phyloP scores from a whole-genome alignment of 2,329 filamentous ascomycete species.

The Penicillium sumatraense region DNA sequence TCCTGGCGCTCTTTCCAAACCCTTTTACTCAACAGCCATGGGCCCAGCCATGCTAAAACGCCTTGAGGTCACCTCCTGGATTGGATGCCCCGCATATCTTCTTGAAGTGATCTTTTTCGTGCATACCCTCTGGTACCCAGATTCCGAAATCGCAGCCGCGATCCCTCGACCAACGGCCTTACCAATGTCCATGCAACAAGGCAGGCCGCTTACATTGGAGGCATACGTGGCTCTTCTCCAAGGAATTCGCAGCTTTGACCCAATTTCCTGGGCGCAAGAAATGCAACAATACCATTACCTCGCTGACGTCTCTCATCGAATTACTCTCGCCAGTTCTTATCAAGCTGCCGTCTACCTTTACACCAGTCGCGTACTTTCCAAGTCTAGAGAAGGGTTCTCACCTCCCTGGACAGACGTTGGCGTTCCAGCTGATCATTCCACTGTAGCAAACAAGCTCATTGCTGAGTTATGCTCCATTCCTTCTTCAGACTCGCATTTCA shows the following conservation, averaged over 20 bases:
- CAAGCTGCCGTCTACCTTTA: conserved; percentile 47
- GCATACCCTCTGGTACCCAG: conserved; percentile 42
- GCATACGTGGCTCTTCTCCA: conserved; percentile 38
- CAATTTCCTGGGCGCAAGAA: conserved; percentile 41
- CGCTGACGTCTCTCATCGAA: conserved; percentile 50
- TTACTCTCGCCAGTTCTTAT: conserved; percentile 51
- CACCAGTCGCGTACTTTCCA: conserved; percentile 43
- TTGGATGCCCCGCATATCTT: conserved; percentile 47
- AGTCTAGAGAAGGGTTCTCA: conserved; percentile 28
- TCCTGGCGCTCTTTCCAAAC: conserved; percentile 43
- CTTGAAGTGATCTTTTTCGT: conserved; percentile 47
- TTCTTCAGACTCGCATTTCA: conserved; percentile 44
- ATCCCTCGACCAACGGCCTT: conserved; percentile 33
- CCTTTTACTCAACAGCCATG: conserved; percentile 44
- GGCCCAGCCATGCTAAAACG: conserved; percentile 41
- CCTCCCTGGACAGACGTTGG: conserved; percentile 29
- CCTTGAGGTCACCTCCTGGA: conserved; percentile 46
- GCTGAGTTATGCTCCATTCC: conserved; percentile 42
- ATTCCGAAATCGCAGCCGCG: conserved; percentile 27
- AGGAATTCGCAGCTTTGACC: conserved; percentile 45
- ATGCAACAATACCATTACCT: conserved; percentile 51
- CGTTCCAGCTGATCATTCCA: conserved; percentile 34
- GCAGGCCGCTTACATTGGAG: conserved; percentile 33
- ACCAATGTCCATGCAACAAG: conserved; percentile 31
- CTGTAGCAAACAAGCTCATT: conserved; percentile 38